Base-by-base conservation (phyloP, 192 early-diverging fungal species). In the Coemansia interrupta region DNA sequence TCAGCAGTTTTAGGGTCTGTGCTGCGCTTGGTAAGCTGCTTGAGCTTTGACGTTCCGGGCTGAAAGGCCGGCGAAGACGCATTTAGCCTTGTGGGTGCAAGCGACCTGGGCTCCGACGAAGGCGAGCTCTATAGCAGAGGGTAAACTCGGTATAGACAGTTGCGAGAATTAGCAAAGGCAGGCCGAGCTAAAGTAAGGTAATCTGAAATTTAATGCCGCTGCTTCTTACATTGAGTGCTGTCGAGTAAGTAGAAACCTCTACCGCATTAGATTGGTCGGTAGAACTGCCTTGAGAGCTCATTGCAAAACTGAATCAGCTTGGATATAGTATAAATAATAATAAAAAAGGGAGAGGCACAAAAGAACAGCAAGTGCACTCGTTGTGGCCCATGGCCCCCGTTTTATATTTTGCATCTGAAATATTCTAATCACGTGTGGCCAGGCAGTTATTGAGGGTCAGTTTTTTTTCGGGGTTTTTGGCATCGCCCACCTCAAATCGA, bases 41-140 rank as follows among this genome's bases (percentile, higher is more conserved):
- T 56, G 9, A 19, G 19, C 13, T 70, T 71, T 14, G 24, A 18
- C 30, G 58, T 53, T 20, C 61, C 63, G 10, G 74, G 74, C 61
- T 59, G 60, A 18, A 78, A 71, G 20, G 74, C 68, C 11, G 74
- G 74, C 47, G 74, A 78, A 12, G 74, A 78, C 45, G 74, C 74
- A 14, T 61, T 61, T 0, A 78, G 74, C 49, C 59, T 64, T 5
- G 43, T 54, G 3, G 60, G 64, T 9, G 51, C 57, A 18, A 55
- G 45, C 10, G 51, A 30, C 18, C 47, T 62, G 3, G 46, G 29
- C 15, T 36, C 67, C 3, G 54, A 26, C 39, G 47, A 55, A 49
- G 49, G 47, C 38, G 29, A 30, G 29, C 45, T 62, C 54, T 55
- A 55, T 24, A 55, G 9, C 32, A 1, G 1, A 3, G 10, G 10